Percentiles rank a stretch among this genome's conserved stretches.
Conservation (phyloP, 495 filamentous ascomycete species). For the Aspergillus ostianus region DNA sequence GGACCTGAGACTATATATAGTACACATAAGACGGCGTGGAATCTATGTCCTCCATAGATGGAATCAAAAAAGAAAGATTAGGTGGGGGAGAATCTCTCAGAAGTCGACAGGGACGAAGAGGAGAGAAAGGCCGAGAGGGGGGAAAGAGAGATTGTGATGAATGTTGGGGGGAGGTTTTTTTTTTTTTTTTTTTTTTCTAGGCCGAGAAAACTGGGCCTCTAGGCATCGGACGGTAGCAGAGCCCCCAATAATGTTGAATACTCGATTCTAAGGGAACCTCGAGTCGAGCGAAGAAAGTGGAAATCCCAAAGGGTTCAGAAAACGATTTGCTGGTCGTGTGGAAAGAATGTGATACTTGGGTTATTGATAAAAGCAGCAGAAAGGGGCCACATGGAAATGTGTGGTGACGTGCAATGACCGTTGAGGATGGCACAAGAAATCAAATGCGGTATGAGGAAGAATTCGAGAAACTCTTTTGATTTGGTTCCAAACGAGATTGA, state of each 20-base stretch:
- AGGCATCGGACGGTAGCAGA: constrained; percentile 14
- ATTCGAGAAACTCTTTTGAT: constrained; percentile 10
- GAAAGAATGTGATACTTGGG: constrained; percentile 20
- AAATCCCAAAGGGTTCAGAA: constrained; percentile 7
- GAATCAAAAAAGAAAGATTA: not conserved
- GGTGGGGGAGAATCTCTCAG: not conserved
- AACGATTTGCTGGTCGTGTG: constrained; percentile 16
- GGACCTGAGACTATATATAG: constrained; percentile 1
- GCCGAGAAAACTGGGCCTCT: constrained; percentile 13
- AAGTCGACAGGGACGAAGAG: not conserved
- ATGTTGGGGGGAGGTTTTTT: constrained; percentile 16
- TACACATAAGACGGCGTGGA: not conserved
- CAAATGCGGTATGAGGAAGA: constrained; percentile 6
- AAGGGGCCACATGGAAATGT: constrained; percentile 23
- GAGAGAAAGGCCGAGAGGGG: constrained; percentile 1
- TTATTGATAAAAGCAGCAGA: constrained; percentile 25
- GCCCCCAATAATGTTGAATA: constrained; percentile 20
- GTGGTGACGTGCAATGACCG: constrained; percentile 19
- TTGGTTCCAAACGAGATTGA: not conserved
- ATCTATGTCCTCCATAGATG: constrained; percentile 1
- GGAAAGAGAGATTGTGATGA: constrained; percentile 17
- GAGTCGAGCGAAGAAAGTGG: constrained; percentile 19
- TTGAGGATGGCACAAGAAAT: constrained; percentile 8
- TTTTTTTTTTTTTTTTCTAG: not conserved
- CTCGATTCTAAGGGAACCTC: not conserved